Evolutionary conservation across 2,329 filamentous ascomycete species (phyloP).

Genomic region (Colletotrichum sojae): DNA sequence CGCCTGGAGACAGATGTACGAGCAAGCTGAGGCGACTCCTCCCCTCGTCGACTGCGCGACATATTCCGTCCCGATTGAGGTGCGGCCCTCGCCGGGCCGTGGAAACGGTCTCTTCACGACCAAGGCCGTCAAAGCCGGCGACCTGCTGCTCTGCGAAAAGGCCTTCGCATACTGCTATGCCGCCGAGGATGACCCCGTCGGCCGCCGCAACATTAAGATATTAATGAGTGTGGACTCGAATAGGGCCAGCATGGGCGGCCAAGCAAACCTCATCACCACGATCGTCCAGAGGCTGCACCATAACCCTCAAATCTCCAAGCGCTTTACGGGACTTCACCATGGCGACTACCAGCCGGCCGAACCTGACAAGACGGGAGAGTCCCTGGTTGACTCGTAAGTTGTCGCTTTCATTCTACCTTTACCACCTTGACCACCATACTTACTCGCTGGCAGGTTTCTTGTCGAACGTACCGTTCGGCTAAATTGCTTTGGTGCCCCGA

Average conservation of each 20-base stretch:
- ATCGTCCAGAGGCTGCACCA: constrained; percentile 62
- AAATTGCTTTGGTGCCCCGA: constrained; percentile 59
- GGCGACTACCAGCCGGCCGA: constrained; percentile 47
- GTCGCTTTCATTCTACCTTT: neutral
- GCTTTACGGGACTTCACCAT: constrained; percentile 14
- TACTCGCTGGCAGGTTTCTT: constrained; percentile 56
- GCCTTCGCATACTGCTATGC: constrained; percentile 61
- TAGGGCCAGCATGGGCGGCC: constrained; percentile 51
- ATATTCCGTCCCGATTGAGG: constrained; percentile 57
- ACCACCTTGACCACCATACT: neutral
- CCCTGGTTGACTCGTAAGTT: constrained; percentile 62
- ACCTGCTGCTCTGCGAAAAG: constrained; percentile 70
- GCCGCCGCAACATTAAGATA: constrained; percentile 43
- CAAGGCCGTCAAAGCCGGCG: constrained; percentile 60
- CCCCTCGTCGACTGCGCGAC: constrained; percentile 64
- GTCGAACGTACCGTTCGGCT: constrained; percentile 57
- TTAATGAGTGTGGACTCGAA: constrained; percentile 56
- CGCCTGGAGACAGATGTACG: constrained; percentile 53
- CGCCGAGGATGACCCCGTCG: constrained; percentile 36
- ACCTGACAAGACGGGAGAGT: constrained; percentile 51
- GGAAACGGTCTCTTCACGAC: constrained; percentile 68
- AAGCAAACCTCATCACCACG: constrained; percentile 56
- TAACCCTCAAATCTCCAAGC: constrained; percentile 44
- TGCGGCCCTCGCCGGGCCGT: constrained; percentile 55
- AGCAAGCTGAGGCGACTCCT: constrained; percentile 52